Base-by-base conservation (phyloP, 306 rosid genomes). In the Vigna unguiculata region DNA sequence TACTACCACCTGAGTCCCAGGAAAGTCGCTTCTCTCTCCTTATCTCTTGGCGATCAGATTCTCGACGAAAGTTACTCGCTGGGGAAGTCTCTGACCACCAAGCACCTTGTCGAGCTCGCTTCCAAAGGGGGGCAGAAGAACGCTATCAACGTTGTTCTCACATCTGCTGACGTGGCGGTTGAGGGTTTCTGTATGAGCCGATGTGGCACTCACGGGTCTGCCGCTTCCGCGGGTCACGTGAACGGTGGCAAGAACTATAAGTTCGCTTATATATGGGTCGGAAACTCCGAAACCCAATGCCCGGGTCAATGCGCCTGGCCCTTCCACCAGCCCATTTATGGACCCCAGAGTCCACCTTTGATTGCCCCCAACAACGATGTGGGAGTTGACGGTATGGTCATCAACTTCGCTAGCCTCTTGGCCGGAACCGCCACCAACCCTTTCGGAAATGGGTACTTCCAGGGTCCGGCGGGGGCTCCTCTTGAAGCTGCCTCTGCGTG, bases 221-320 rank as follows among this genome's bases (percentile, higher is more conserved):
- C 85, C 19, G 81, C 89, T 0, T 80, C 88, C 4, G 32, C 38
- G 0, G 46, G 3, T 30, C 76, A 48, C 2, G 43, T 57, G 0
- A 60, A 76, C 6, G 83, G 81, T 0, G 83, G 85, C 0, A 88
- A 84, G 72, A 70, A 12, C 14, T 59, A 68, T 68, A 91, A 81
- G 53, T 89, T 87, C 49, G 74, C 87, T 24, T 89, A 89, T 86
- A 91, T 91, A 6, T 91, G 93, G 96, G 91, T 89, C 0, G 93
- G 96, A 0, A 91, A 91, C 48, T 91, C 96, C 0, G 93, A 83
- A 43, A 86, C 80, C 0, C 96, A 89, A 6, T 91, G 93, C 68
- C 91, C 93, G 0, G 96, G 93, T 1, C 87, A 84, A 15, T 91
- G 96, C 20, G 93, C 96, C 0, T 91, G 96, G 96, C 92, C 96